These are phyloP conservation scores for Ogataea saltuana DNA, from an alignment of 805 yeast species.

Conservation along the genomic window DNA sequence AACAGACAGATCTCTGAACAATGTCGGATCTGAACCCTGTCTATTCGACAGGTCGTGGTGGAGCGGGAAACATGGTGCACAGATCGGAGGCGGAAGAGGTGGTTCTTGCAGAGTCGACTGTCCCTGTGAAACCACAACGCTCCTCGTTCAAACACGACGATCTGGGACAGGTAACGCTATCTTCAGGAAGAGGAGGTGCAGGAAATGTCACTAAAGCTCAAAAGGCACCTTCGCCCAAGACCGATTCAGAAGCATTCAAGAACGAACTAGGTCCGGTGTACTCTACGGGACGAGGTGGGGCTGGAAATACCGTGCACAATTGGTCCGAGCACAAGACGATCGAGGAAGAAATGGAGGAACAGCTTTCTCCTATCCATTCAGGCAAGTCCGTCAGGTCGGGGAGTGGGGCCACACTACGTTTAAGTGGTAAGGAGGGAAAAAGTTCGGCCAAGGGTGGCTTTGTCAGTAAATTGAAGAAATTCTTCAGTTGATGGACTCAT, in stretches of 20 bases:
- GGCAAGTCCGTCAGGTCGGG: constrained; percentile 9
- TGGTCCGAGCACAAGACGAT: constrained; percentile 38
- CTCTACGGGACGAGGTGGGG: constrained; percentile 60
- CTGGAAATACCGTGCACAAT: constrained; percentile 50
- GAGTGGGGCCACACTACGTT: neutral
- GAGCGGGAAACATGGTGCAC: constrained; percentile 37
- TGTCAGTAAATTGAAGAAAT: constrained; percentile 22
- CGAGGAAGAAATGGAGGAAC: constrained; percentile 46
- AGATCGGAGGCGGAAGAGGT: constrained; percentile 27
- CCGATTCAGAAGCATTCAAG: constrained; percentile 40
- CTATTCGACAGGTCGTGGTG: constrained; percentile 39
- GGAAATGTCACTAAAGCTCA: constrained; percentile 48
- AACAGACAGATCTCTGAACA: too few species aligned
- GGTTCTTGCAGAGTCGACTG: constrained; percentile 17
- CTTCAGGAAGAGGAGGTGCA: constrained; percentile 62
- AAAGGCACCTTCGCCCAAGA: constrained; percentile 45
- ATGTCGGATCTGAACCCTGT: constrained; percentile 26
- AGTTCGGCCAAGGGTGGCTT: constrained; percentile 11
- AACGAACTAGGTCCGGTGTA: constrained; percentile 42
- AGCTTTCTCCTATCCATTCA: constrained; percentile 37
- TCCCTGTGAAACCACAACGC: constrained; percentile 8
- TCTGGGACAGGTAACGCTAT: constrained; percentile 39
- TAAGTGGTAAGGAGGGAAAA: neutral
- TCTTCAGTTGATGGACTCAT: constrained; percentile 14
- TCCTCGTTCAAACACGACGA: constrained; percentile 31